Percentiles rank a stretch among this genome's conserved stretches.
These are phyloP conservation scores for Thelonectria olida DNA, from an alignment of 2,329 filamentous ascomycete species.

Conservation along the genomic window DNA sequence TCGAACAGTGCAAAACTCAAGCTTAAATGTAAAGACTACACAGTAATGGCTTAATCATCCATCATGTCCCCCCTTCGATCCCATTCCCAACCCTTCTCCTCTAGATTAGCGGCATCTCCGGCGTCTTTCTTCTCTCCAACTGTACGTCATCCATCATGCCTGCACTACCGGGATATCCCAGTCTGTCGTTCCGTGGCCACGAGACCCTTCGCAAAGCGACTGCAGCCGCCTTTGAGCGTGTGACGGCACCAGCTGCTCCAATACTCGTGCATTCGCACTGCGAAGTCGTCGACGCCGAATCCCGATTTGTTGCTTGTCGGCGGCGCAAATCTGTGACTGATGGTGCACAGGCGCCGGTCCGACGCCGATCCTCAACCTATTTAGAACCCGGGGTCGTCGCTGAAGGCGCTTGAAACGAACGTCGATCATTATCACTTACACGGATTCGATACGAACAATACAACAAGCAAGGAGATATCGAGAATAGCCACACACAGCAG, in stretches of 20 bases:
- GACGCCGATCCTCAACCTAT: constrained; percentile 13
- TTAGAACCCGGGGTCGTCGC: constrained; percentile 5
- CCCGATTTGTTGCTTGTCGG: constrained; percentile 8
- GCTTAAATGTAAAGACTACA: too few species aligned
- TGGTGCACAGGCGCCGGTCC: neutral
- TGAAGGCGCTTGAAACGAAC: neutral
- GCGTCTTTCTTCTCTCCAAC: neutral
- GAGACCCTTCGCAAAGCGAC: constrained; percentile 21
- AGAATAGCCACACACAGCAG: neutral
- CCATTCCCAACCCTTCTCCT: neutral
- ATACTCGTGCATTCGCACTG: too few species aligned
- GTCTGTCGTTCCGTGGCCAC: constrained; percentile 16
- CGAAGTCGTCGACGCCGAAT: constrained; percentile 14
- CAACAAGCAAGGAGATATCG: neutral
- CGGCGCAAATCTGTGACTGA: neutral
- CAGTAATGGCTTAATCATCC: too few species aligned
- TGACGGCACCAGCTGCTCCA: neutral
- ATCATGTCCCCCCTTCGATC: too few species aligned
- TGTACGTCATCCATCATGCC: constrained; percentile 25
- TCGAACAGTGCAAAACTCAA: too few species aligned
- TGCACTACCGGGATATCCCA: constrained; percentile 24
- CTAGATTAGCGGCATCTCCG: neutral
- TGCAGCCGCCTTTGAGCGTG: neutral
- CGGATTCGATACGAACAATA: neutral
- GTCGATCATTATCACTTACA: too few species aligned